Conservation (phyloP, 2,329 filamentous ascomycete genomes). For the Hypoxylon sp. region DNA sequence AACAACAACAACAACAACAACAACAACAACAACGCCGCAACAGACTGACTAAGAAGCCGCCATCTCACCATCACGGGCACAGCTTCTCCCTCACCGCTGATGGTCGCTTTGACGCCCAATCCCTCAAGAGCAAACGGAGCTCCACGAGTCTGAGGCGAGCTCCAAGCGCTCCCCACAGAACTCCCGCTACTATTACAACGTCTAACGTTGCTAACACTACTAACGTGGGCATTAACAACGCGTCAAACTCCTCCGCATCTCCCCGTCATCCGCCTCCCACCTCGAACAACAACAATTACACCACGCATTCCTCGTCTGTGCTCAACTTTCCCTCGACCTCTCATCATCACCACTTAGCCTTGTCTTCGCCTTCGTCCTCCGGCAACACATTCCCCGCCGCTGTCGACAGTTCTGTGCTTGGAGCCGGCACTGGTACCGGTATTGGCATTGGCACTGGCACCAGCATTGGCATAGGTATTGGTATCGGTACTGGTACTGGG, state of each 20-base stretch:
- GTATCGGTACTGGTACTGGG: slow-evolving; percentile 31
- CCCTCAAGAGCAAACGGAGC: slow-evolving; percentile 74
- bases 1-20: slow-evolving; percentile 49
- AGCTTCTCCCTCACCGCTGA: slow-evolving; percentile 65
- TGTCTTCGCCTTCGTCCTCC: slow-evolving; percentile 36
- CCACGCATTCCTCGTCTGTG: slow-evolving; percentile 61
- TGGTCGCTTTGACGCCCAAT: slow-evolving; percentile 69
- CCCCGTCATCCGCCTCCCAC: slow-evolving; percentile 62
- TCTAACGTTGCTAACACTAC: slow-evolving; percentile 8
- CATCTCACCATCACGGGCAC: slow-evolving; percentile 63
- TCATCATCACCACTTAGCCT: slow-evolving; percentile 47
- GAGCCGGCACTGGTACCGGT: slow-evolving; percentile 14
- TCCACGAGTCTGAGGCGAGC: slow-evolving; percentile 73
- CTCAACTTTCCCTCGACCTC: slow-evolving; percentile 56
- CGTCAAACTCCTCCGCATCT: slow-evolving; percentile 64
- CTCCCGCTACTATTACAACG: slow-evolving; percentile 37
- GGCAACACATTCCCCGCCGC: slow-evolving; percentile 25
- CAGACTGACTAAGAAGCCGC: slow-evolving; percentile 74
- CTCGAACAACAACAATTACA: slow-evolving; percentile 28
- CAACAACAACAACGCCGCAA: slow-evolving; percentile 64
- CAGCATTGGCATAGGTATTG: slow-evolving; percentile 25
- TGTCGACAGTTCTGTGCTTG: slow-evolving; percentile 30
- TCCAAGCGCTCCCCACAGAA: slow-evolving; percentile 68
- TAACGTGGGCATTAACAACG: slow-evolving; percentile 55
- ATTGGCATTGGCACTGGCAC: slow-evolving; percentile 16